Percentiles rank a stretch among this genome's conserved stretches.
Evolutionary conservation across 2,329 filamentous ascomycete genomes (phyloP).

Genomic region (Metarhizium sp.): DNA sequence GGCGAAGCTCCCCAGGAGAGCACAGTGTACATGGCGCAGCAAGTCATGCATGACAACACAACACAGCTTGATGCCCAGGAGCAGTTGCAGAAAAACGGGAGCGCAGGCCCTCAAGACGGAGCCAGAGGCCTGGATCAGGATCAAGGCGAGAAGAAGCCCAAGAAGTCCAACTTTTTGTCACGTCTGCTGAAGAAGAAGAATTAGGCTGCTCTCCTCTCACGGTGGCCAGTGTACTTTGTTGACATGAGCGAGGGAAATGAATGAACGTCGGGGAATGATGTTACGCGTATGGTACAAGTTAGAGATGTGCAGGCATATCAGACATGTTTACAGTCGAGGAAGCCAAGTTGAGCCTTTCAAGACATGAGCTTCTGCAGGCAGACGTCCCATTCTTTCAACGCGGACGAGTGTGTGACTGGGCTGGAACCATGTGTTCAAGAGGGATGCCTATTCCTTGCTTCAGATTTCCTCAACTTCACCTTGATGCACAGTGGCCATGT

Average conservation of each 20-base stretch:
- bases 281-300: no score
- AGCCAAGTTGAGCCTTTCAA: no score
- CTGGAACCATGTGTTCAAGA: not conserved
- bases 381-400: not conserved
- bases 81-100: conserved; percentile 14
- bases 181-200: conserved; percentile 7
- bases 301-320: no score
- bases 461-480: not conserved
- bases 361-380: not conserved
- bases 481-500: not conserved
- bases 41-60: conserved; percentile 46
- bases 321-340: no score
- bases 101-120: conserved; percentile 3
- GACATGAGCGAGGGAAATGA: no score
- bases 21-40: conserved; percentile 37
- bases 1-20: conserved; percentile 14
- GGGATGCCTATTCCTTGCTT: not conserved
- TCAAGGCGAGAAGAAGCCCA: not conserved
- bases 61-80: conserved; percentile 36
- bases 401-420: not conserved
- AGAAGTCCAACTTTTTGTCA: conserved; percentile 7
- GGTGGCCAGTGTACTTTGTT: no score
- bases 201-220: no score
- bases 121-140: not conserved
- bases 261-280: no score